A percentile compares a stretch with the other conserved stretches of the same genome.
Evolutionary conservation across 768 basidiomycete species (phyloP).

Genomic region (Cubamyces sp.): DNA sequence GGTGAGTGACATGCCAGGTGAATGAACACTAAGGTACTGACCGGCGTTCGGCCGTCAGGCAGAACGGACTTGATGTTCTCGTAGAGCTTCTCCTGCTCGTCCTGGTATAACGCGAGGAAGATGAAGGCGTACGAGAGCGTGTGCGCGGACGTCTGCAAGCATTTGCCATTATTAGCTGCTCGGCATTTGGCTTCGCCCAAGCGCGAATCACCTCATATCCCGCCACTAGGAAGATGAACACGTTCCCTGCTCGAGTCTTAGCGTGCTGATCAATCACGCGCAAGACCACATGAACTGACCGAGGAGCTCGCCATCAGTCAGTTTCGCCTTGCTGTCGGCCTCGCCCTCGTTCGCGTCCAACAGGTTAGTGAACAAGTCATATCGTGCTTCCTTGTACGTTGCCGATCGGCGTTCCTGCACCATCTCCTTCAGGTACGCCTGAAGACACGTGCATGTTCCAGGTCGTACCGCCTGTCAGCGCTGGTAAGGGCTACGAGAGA

Average conservation of each 20-base stretch:
- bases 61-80: constrained; percentile 36
- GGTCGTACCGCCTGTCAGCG: too few species aligned
- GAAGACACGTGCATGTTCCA: not conserved
- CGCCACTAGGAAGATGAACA: constrained; percentile 47
- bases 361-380: constrained; percentile 55
- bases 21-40: constrained; percentile 11
- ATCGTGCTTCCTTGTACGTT: constrained; percentile 40
- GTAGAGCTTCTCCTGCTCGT: constrained; percentile 43
- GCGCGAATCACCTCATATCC: constrained; percentile 51
- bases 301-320: constrained; percentile 48
- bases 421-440: constrained; percentile 57
- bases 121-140: constrained; percentile 39
- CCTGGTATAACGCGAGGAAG: constrained; percentile 45
- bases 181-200: not conserved
- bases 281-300: constrained; percentile 26
- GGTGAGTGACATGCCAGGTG: not conserved
- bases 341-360: constrained; percentile 51
- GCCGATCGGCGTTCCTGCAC: constrained; percentile 45
- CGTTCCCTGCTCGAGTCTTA: constrained; percentile 33
- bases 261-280: too few species aligned
- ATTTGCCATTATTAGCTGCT: not conserved
- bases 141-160: constrained; percentile 38
- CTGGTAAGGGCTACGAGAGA: not conserved
- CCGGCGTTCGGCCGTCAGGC: constrained; percentile 32
- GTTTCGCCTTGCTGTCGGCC: constrained; percentile 30